Evolutionary conservation across 2,329 filamentous ascomycete genomes (phyloP).

Genomic region (Gyromitra esculenta): DNA sequence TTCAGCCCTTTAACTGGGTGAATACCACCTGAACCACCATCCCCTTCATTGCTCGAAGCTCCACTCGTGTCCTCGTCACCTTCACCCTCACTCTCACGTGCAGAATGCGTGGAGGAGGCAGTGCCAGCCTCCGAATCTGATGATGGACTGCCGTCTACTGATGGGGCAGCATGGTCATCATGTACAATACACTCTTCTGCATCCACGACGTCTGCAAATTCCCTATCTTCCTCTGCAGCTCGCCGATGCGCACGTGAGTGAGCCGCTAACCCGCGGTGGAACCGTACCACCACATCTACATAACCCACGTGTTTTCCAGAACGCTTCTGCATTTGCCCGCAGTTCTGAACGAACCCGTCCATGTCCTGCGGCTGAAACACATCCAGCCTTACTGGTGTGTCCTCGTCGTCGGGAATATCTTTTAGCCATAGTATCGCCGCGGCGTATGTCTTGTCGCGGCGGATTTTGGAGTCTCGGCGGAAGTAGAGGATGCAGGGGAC

Average conservation of each 20-base stretch:
- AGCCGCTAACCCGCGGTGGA: slow-evolving; percentile 69
- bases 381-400: slow-evolving; percentile 68
- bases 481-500: slow-evolving; percentile 69
- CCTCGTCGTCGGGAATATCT: slow-evolving; percentile 74
- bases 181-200: slow-evolving; percentile 66
- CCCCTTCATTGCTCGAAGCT: slow-evolving; percentile 29
- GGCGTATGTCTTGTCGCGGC: slow-evolving; percentile 68
- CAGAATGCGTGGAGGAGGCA: neutral
- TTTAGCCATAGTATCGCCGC: slow-evolving; percentile 75
- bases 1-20: slow-evolving; percentile 53
- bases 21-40: slow-evolving; percentile 26
- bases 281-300: slow-evolving; percentile 68
- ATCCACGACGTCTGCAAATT: slow-evolving; percentile 71
- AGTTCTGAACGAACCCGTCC: slow-evolving; percentile 64
- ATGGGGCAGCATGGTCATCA: slow-evolving; percentile 40
- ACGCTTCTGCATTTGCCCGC: slow-evolving; percentile 65
- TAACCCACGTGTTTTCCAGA: slow-evolving; percentile 71
- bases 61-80: slow-evolving; percentile 2
- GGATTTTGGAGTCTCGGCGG: slow-evolving; percentile 66
- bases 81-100: slow-evolving; percentile 47
- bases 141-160: slow-evolving; percentile 60
- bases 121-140: slow-evolving; percentile 13
- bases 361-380: slow-evolving; percentile 81
- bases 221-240: slow-evolving; percentile 65
- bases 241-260: slow-evolving; percentile 66